phyloP scores from a whole-genome alignment of 148 eudicot species.

The Rhododendron henanense region DNA sequence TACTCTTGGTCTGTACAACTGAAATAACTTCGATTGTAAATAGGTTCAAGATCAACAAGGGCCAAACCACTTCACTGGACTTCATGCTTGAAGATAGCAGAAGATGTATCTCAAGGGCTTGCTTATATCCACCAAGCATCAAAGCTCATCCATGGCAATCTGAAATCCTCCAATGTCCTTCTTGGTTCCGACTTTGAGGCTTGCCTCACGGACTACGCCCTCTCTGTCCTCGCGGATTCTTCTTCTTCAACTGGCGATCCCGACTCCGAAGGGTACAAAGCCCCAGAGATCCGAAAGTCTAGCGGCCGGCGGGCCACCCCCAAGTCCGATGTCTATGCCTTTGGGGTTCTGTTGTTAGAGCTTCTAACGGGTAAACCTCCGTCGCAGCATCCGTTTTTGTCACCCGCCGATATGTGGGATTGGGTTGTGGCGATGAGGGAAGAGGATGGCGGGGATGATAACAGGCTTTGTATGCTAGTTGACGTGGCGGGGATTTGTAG shows the following conservation, averaged over 20 bases:
- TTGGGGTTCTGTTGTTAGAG: slow-evolving; percentile 75
- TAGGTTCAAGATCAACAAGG: slow-evolving; percentile 81
- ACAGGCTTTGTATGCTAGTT: slow-evolving; percentile 64
- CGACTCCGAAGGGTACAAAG: slow-evolving; percentile 60
- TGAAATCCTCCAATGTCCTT: slow-evolving; percentile 78
- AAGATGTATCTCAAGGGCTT: slow-evolving; percentile 86
- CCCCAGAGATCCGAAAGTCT: slow-evolving; percentile 69
- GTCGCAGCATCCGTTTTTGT: slow-evolving; percentile 74
- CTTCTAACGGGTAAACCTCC: slow-evolving; percentile 81
- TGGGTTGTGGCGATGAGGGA: slow-evolving; percentile 93
- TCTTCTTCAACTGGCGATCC: slow-evolving; percentile 42
- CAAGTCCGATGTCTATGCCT: slow-evolving; percentile 75
- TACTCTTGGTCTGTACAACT: neutral
- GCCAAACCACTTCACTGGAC: slow-evolving; percentile 97
- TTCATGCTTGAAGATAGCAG: slow-evolving; percentile 88
- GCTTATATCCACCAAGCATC: slow-evolving; percentile 91
- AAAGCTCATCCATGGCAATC: slow-evolving; percentile 65
- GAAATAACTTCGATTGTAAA: slow-evolving; percentile 2
- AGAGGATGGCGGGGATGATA: slow-evolving; percentile 51
- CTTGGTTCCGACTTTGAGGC: slow-evolving; percentile 91
- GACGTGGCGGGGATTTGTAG: slow-evolving; percentile 74
- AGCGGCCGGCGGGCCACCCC: slow-evolving; percentile 38
- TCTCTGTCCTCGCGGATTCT: slow-evolving; percentile 39
- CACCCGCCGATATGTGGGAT: slow-evolving; percentile 64
- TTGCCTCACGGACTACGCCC: slow-evolving; percentile 74